Percentiles rank a stretch among this genome's conserved stretches.
Conservation (phyloP, 1,284 basidiomycete species). For the Ganoderma lingzhi region DNA sequence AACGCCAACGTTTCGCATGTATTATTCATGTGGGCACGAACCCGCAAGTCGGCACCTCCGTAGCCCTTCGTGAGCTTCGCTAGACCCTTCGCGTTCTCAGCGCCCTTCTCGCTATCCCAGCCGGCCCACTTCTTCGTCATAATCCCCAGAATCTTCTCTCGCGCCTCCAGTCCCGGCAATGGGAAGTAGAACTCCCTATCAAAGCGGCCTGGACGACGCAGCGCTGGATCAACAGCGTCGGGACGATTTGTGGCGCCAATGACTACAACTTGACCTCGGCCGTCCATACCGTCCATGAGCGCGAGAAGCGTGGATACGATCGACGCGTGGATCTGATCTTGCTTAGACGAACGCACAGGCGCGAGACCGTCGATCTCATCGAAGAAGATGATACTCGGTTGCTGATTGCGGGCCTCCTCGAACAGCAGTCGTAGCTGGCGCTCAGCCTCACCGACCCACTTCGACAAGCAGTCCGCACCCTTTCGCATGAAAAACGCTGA, state of each 20-base stretch:
- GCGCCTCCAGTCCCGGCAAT: slow-evolving; percentile 84
- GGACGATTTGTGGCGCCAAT: slow-evolving; percentile 98
- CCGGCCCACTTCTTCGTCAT: slow-evolving; percentile 94
- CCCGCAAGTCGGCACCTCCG: slow-evolving; percentile 95
- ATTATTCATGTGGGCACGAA: slow-evolving; percentile 48
- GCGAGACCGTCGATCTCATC: slow-evolving; percentile 99
- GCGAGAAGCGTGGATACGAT: slow-evolving; percentile 97
- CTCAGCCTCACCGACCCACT: slow-evolving; percentile 99
- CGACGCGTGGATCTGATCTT: slow-evolving; percentile 98
- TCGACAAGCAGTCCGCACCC: slow-evolving; percentile 97
- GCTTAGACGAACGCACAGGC: slow-evolving; percentile 96
- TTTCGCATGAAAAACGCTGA: slow-evolving; percentile 99
- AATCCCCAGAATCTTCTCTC: slow-evolving; percentile 91
- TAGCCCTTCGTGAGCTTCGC: slow-evolving; percentile 97
- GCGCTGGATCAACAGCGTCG: slow-evolving; percentile 95
- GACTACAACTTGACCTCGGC: slow-evolving; percentile 96
- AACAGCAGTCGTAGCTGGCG: slow-evolving; percentile 95
- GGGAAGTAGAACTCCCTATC: slow-evolving; percentile 99
- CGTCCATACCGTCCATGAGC: slow-evolving; percentile 99
- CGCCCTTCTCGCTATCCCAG: slow-evolving; percentile 69
- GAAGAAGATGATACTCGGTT: slow-evolving; percentile 97
- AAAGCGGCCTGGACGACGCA: slow-evolving; percentile 94
- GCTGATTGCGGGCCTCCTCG: slow-evolving; percentile 92
- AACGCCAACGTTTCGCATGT: background rate
- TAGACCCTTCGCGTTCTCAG: slow-evolving; percentile 72